Evolutionary conservation across 495 filamentous ascomycete species (phyloP).

Genomic region (Penicillium malachiteum): DNA sequence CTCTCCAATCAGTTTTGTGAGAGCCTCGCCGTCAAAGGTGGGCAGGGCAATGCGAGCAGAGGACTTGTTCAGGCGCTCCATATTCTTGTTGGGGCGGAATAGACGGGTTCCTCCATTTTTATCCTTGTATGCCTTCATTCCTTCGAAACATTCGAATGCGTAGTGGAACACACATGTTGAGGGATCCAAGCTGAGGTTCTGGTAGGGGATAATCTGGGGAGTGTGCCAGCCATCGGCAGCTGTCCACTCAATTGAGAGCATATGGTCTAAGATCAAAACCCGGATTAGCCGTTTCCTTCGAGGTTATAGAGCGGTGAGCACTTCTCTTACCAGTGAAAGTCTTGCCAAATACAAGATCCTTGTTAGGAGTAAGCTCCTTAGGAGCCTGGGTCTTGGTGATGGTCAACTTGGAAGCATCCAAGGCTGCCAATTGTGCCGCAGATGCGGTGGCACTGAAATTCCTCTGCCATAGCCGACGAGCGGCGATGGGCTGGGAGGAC

Average conservation of each 20-base stretch:
- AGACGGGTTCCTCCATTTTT: conserved; percentile 68
- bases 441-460: conserved; percentile 61
- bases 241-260: conserved; percentile 95
- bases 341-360: conserved; percentile 82
- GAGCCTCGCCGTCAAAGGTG: conserved; percentile 65
- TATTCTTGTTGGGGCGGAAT: conserved; percentile 96
- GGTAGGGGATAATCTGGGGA: conserved; percentile 85
- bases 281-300: conserved; percentile 16
- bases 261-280: conserved; percentile 68
- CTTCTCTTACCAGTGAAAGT: conserved; percentile 72
- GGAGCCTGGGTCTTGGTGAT: conserved; percentile 74
- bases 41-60: conserved; percentile 88
- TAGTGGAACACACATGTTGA: conserved; percentile 98
- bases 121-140: conserved; percentile 98
- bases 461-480: conserved; percentile 39
- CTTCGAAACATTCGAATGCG: conserved; percentile 95
- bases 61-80: conserved; percentile 88
- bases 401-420: conserved; percentile 74
- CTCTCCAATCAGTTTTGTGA: conserved; percentile 77
- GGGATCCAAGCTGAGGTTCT: conserved; percentile 93
- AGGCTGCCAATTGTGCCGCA: conserved; percentile 54
- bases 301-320: not conserved
- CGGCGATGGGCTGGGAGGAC: conserved; percentile 24
- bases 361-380: conserved; percentile 65
- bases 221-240: conserved; percentile 74